Percentiles rank a stretch among this genome's conserved stretches.
These are phyloP conservation scores for Diaporthe nobilis DNA, from an alignment of 2,329 filamentous ascomycete genomes.

Conservation along the genomic window DNA sequence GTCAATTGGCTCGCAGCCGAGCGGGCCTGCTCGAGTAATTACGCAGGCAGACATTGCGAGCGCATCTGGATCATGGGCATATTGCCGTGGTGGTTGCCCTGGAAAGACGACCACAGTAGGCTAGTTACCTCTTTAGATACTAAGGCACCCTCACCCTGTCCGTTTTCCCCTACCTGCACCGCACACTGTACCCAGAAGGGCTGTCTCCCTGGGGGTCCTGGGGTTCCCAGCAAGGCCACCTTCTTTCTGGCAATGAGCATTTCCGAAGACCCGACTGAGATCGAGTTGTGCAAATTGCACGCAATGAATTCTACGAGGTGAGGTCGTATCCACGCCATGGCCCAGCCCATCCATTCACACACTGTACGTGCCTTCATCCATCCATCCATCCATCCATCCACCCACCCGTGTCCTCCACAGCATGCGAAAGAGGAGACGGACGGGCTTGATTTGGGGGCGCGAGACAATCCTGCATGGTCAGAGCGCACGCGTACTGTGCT, in stretches of 20 bases:
- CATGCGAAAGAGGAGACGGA: not conserved
- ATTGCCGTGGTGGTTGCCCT: not conserved
- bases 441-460: constrained; percentile 22
- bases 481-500: constrained; percentile 27
- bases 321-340: constrained; percentile 23
- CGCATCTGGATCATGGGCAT: constrained; percentile 10
- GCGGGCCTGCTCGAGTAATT: not conserved
- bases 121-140: not conserved
- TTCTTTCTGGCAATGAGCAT: constrained; percentile 3
- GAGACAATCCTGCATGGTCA: constrained; percentile 20
- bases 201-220: not conserved
- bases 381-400: not conserved
- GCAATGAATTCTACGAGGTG: constrained; percentile 34
- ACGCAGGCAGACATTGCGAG: constrained; percentile 1
- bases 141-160: not conserved
- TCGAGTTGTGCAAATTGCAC: constrained; percentile 33
- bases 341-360: constrained; percentile 21
- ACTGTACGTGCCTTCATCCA: not conserved
- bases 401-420: not conserved
- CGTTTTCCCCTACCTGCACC: not conserved
- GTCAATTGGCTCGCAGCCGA: constrained; percentile 5
- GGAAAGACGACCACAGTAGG: constrained; percentile 2
- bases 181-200: constrained; percentile 4
- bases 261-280: constrained; percentile 22
- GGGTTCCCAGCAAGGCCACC: not conserved